Base-by-base conservation (phyloP, 2,329 filamentous ascomycete genomes). In the Lithohypha guttulata region DNA sequence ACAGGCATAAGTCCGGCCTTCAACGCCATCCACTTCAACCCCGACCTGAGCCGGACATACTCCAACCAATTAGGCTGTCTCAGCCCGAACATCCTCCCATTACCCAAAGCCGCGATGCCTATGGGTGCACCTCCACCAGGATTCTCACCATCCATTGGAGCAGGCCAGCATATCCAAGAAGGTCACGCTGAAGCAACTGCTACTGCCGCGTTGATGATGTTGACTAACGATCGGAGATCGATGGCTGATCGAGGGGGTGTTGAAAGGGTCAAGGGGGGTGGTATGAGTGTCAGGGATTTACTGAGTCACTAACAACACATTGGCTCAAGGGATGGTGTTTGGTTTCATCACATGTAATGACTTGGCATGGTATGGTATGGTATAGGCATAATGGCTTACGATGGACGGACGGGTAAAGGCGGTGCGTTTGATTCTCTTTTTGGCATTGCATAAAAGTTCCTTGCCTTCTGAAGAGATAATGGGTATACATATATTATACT, bases 161-260 rank as follows among this genome's bases (percentile, higher is more conserved):
- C 27, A 21, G 30, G 31, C 11, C 22, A n/a, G 22, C 8, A 28
- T 4, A 28, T 62, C 6, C 62, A 66, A 5, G 64, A 68, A 5
- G 67, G 71, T 41, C 66, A 82, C 25, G 80, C 84, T 46, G 79
- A 86, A 44, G 84, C 91, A 57, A 87, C 85, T 1, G 91, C 85
- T 6, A 44, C 46, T 22, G 80, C 84, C 9, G 87, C 86, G 2
- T 59, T 94, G 50, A 61, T 94, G 57, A 93, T 94, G 86, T 65
- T 95, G 43, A 93, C 87, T 49, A 77, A 70, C 39, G 85, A 91
- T 56, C 73, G 84, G 27, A 70, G 84, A 23, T 69, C 39, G 5
- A 36, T 37, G 13, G 35, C 51, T 43, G 26, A 47, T 44, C 33
- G 21, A 15, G 32, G 41, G 52, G 53, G 6, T 42, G 61, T 42